Base-by-base conservation (phyloP, 371 early-diverging fungal genomes). In the Zychaea mexicana region DNA sequence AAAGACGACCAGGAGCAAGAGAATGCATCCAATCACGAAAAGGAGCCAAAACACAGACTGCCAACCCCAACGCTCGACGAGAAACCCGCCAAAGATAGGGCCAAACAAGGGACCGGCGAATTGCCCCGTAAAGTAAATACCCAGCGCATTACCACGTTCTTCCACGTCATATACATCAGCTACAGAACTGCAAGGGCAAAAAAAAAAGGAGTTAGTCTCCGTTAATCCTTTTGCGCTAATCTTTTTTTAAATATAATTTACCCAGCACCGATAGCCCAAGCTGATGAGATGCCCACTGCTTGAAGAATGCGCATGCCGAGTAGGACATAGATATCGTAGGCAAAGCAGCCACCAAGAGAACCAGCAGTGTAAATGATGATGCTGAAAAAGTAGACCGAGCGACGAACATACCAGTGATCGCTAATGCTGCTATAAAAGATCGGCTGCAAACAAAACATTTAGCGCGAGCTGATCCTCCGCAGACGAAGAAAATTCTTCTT, bases 281-380 rank as follows among this genome's bases (percentile, higher is more conserved):
- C 88, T n/a, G 90, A 89, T n/a, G 92, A 90, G 15, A 89, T 82
- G 2, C 93, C 93, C 21, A 84, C 73, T n/a, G 91, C 78, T 69
- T 94, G 94, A 17, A 94, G 63, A 9, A 86, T 72, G 12, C 94
- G 84, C 68, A 91, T 87, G 9, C 78, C 78, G n/a, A 90, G 74
- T 13, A 94, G 70, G 9, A 84, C 69, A 15, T 80, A 66, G 45
- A 91, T 86, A 27, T 70, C 83, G 2, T 72, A 72, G 2, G 90
- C 83, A 49, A 89, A 80, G 6, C 85, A 87, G 32, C 88, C 89
- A 5, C 87, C 90, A 15, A 94, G 61, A n/a, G 88, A 88, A 13
- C 88, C 90, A 4, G 79, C 66, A 0, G 81, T 78, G 62, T 82
- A 92, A 13, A 92, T 77, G 13, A 85, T 28, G 55, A 87, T 82